These are phyloP conservation scores for Fallopia convolvulus DNA, from an alignment of 148 eudicot genomes.

Conservation along the genomic window DNA sequence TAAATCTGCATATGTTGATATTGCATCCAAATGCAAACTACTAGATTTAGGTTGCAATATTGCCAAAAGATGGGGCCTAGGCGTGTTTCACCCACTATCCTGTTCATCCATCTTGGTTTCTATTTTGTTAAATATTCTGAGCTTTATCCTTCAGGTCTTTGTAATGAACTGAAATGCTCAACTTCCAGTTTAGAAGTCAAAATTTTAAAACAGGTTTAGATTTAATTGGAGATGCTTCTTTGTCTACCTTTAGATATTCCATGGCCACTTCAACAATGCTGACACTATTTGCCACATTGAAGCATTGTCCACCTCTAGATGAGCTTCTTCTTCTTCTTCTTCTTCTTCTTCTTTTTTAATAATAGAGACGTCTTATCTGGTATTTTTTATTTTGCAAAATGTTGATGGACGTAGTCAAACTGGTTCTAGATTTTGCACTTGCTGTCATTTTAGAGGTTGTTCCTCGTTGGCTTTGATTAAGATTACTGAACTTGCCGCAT, in stretches of 20 bases:
- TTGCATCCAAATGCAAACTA: constrained; percentile 6
- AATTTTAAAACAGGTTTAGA: background rate
- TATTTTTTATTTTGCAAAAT: background rate
- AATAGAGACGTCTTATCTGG: background rate
- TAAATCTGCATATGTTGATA: constrained; percentile 2
- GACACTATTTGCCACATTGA: background rate
- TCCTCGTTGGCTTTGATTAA: background rate
- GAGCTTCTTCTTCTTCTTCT: background rate
- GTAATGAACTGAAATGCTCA: background rate
- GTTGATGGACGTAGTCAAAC: background rate
- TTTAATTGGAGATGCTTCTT: background rate
- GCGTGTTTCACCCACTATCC: constrained; percentile 5
- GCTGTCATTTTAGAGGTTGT: background rate
- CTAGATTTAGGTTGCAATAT: constrained; percentile 3
- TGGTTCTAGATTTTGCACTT: background rate
- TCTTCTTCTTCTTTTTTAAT: background rate
- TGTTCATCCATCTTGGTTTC: constrained; percentile 6
- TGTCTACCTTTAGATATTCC: background rate
- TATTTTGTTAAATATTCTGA: background rate
- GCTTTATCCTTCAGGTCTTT: background rate
- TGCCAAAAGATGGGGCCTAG: constrained; percentile 7
- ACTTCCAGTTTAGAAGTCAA: background rate
- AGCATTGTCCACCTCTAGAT: background rate
- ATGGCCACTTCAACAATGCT: background rate
- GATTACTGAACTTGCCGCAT: background rate